phyloP scores from a whole-genome alignment of 2,329 filamentous ascomycete genomes.

The Colletotrichum sp. region DNA sequence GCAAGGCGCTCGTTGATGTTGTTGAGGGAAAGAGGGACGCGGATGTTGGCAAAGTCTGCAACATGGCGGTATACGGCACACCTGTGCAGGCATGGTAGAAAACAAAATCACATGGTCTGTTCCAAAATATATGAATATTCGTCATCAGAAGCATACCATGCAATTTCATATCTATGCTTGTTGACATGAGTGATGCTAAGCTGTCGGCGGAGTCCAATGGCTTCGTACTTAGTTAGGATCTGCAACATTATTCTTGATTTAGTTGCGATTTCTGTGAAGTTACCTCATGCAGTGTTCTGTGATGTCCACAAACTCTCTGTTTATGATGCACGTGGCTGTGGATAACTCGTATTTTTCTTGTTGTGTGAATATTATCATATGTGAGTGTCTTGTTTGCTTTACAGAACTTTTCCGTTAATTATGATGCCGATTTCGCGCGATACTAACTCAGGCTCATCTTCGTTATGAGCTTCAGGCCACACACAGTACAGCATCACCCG shows the following conservation, averaged over 20 bases:
- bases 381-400: accelerated
- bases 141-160: neutral
- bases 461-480: neutral
- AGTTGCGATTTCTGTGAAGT: too few relatives aligned
- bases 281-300: too few relatives aligned
- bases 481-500: neutral
- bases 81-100: neutral
- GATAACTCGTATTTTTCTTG: neutral
- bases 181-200: too few relatives aligned
- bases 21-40: neutral
- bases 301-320: too few relatives aligned
- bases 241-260: too few relatives aligned
- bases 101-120: accelerated
- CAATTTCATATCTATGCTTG: too few relatives aligned
- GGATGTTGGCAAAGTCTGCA: neutral
- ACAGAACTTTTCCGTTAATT: neutral
- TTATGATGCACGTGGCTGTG: neutral
- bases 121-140: accelerated
- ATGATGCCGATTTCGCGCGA: neutral
- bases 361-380: neutral
- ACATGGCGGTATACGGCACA: neutral
- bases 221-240: too few relatives aligned
- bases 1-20: neutral
- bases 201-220: too few relatives aligned
- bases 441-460: neutral